Evolutionary conservation across 1,284 basidiomycete genomes (phyloP), one percentile per base, ranked within the genome.

Genomic region (Ganoderma boninense): DNA sequence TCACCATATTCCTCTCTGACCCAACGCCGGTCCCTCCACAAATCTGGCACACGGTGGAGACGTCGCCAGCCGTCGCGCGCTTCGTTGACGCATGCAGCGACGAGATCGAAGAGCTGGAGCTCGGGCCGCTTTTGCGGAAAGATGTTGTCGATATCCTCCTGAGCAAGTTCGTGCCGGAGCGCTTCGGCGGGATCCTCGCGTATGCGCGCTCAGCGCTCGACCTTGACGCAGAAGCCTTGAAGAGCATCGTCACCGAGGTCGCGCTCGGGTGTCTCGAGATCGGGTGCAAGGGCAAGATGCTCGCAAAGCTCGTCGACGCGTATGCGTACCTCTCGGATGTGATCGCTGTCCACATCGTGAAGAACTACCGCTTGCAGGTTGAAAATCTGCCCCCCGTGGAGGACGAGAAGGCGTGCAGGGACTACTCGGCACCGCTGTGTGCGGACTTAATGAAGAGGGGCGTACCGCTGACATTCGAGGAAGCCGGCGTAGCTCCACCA

Each of bases 241-340:
- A 82, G 63, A 78, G 77, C 16, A 77, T 92, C 35, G 80, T 88
- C 13, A 82, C 84, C 72, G 88, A 91, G 38, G 87, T 91, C 54
- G 85, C 87, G 6, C 77, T 83, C 54, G 84, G 82, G 69, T 90
- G 87, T 75, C 80, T 93, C 65, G 89, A 89, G 77, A 84, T 91
- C 62, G 86, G 87, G 40, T 89, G 89, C 84, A 92, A 92, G 88
- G 92, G 92, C 26, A 90, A 88, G 79, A 87, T 91, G 72, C 77
- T 93, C 66, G 85, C 86, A 76, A 86, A 83, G 71, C 82, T 93
- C 38, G 82, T 83, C 23, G 87, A 89, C 4, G 76, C 77, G 8
- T 85, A 84, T 73, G 80, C 83, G 8, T 79, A 69, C 56, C 78
- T 91, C 44, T 80, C 82, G 40, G 78, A 83, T 7, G 73, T 77